Percentiles rank a stretch among this genome's conserved stretches.
These are phyloP conservation scores for Ensete glaucum DNA, from an alignment of 176 grass and related monocot genomes.

Conservation along the genomic window DNA sequence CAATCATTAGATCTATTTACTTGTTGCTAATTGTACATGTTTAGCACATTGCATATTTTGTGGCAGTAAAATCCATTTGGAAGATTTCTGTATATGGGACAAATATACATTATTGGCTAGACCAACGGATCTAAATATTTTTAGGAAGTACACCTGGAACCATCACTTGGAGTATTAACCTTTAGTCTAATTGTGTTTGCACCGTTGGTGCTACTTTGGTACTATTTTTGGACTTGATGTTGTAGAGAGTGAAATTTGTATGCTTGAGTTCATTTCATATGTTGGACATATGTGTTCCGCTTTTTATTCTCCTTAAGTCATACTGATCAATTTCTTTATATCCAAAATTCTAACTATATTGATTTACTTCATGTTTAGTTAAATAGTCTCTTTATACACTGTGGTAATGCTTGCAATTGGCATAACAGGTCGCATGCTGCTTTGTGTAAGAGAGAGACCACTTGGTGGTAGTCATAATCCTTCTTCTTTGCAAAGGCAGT, in stretches of 20 bases:
- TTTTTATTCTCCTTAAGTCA: background rate
- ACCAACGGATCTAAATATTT: background rate
- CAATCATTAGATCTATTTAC: background rate
- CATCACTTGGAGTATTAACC: too few relatives aligned
- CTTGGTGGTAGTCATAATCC: conserved; percentile 49
- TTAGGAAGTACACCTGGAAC: background rate
- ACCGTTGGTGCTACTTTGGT: too few relatives aligned
- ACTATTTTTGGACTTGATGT: too few relatives aligned
- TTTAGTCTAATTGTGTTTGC: too few relatives aligned
- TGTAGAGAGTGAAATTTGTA: too few relatives aligned
- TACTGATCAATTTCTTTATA: background rate
- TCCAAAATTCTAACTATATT: background rate
- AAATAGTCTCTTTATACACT: background rate
- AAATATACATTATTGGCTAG: background rate
- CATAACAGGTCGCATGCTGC: conserved; percentile 71
- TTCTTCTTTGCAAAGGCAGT: conserved; percentile 78
- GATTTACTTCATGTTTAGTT: background rate
- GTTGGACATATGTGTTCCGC: too few relatives aligned
- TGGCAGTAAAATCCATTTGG: background rate
- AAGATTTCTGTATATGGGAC: background rate
- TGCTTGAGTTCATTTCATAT: too few relatives aligned
- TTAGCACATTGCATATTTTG: background rate
- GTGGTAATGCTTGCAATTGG: background rate
- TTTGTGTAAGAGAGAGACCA: conserved; percentile 81
- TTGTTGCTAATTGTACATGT: background rate